Base-by-base conservation (phyloP, 2,329 filamentous ascomycete genomes). In the Colletotrichum orchidophilum region DNA sequence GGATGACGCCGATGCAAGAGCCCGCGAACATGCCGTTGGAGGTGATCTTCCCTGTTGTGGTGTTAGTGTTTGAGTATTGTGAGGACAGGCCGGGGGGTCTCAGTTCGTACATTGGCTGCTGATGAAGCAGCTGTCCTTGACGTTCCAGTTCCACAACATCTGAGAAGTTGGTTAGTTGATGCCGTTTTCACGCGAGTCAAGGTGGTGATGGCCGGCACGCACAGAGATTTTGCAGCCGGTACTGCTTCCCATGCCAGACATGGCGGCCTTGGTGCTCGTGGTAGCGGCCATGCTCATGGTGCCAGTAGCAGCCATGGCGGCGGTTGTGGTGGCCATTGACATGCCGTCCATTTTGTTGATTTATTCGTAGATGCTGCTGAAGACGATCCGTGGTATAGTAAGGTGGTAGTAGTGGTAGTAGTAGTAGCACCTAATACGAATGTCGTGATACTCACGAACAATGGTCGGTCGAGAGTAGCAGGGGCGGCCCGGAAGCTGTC, bases 81-180 rank as follows among this genome's bases (percentile, higher is more conserved):
- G 18, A 18, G 39, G 3, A 5, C 39, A 46, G 39, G 18, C 1
- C 3, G 39, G 31, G 3, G 15, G n/a, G n/a, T n/a, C n/a, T n/a
- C 12, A 13, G 11, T 33, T n/a, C 58, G 3, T 31, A 26, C 11
- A 46, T 7, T 24, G 5, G 55, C 42, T 11, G 27, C 92, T 83
- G 77, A 96, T 87, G 86, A 96, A 96, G 81, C 91, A 94, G 24
- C 91, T 82, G 78, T 93, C 90, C 78, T 93, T 83, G 3, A 91
- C 92, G 79, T 93, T 86, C 91, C 92, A 94, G 80, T 94, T 95
- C 92, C 92, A 94, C 50, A 94, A 84, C 93, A 94, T 95, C 91
- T 93, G 9, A 52, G 57, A 15, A 42, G 4, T 0, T n/a, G 49
- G 27, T 74, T 70, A 75, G 71, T 26, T 27, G 31, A 33, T 52